Evolutionary conservation across 1,139 yeast genomes (phyloP), one percentile per base, ranked within the genome.

Genomic region (Pneumocystis sp.): DNA sequence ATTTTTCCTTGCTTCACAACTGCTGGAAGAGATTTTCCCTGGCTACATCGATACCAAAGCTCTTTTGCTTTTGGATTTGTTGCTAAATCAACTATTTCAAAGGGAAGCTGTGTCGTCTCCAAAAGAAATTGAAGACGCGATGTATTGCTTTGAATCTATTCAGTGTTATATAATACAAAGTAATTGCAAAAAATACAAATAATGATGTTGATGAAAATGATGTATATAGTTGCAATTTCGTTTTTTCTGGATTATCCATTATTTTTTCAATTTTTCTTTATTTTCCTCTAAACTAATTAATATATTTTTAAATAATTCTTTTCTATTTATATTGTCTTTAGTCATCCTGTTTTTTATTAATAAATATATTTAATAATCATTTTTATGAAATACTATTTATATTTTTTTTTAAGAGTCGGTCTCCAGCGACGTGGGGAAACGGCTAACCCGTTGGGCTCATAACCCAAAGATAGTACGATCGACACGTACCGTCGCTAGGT

Each of bases 381-480:
- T 40, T 25, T 21, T 45, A 25, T 19, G n/a, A 19, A 44, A 44
- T 21, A 1, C 15, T 50, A 25, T 50, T 50, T 50, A 50, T 50
- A 50, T 50, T 1, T 25, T 50, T 50, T 50, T 50, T 25, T 50
- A 15, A 50, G 8, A 10, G 4, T n/a, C 57, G 0, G 12, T 21
- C 1, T 21, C 17, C 12, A 50, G 61, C 61, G 61, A 59, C 61
- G 45, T 59, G 61, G 61, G 45, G 45, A 59, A 59, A 42, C 45
- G 61, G 61, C 45, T 59, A 59, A 59, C 45, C 45, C 61, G 61
- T 59, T 42, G 61, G 61, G 61, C 61, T 59, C 61, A 59, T 59
- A 59, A 59, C 61, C 61, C 61, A 42, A 59, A 59, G 61, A 42
- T 31, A 39, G 61, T 42, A 39, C 45, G 61, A 59, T 59, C 61